Evolutionary conservation across 1,284 basidiomycete genomes (phyloP), one percentile per base, ranked within the genome.

Genomic region (Serendipita sp.): DNA sequence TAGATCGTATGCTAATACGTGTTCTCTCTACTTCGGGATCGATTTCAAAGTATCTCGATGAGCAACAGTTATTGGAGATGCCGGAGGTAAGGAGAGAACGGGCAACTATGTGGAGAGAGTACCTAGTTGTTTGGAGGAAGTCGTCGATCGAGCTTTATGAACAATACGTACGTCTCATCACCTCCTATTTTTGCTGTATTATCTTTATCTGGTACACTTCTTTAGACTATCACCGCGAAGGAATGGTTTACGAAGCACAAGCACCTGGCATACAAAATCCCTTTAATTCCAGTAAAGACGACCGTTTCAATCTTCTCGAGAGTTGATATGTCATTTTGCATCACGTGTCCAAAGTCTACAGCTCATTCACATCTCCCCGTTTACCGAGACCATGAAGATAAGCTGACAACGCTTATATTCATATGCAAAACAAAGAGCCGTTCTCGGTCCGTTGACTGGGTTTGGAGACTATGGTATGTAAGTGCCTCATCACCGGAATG

Each of bases 1-100:
- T 72, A 88, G 91, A 93, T 71, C 79, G 91, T 67, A 93, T 93
- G 88, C 78, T 92, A 12, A 83, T 93, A 50, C 81, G 88, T 65
- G 77, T 85, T 6, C 82, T 79, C 55, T 82, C 85, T 68, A 82
- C 82, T 3, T 73, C 74, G 2, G 80, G 82, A 64, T 73, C 73
- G 29, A 67, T 88, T 0, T 73, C 78, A 2, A 66, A 70, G 3
- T 71, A 77, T 58, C 91, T 91, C 68, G 83, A 91, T 68, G 90
- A 91, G 68, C 72, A 74, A 41, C 76, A 80, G 63, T 82, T 87
- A 68, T 80, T 85, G 1, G 79, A 77, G 3, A 80, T 83, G 3
- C 76, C 80, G 32, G 73, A 85, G 64, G 72, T 91, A 6, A 76
- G 79, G n/a, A 82, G 79, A 64, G 82, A 85, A 68, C 22, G 53